Conservation (phyloP, 2,329 filamentous ascomycete species). For the Penicillium polonicum region DNA sequence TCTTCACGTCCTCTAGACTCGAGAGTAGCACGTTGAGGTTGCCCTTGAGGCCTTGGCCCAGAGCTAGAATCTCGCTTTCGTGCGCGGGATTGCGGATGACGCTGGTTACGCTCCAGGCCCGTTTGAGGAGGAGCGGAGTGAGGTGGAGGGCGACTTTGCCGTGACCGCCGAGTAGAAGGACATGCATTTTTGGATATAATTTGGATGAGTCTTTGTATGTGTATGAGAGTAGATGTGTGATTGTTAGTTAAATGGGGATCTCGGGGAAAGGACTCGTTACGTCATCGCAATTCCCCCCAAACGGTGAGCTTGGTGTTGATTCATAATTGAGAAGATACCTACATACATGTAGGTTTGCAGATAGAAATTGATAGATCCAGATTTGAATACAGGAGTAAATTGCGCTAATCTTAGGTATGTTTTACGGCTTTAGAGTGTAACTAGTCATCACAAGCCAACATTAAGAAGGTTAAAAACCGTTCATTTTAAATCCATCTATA, state of each 20-base stretch:
- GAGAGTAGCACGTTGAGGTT: constrained; percentile 68
- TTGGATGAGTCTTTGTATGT: background rate
- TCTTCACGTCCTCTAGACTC: constrained; percentile 70
- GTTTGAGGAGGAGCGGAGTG: constrained; percentile 71
- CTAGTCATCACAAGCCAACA: background rate
- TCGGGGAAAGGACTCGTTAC: background rate
- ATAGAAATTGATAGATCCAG: background rate
- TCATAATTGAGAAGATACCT: background rate
- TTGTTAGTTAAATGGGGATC: background rate
- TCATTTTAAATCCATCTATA: background rate
- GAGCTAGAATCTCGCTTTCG: constrained; percentile 60
- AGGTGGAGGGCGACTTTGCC: constrained; percentile 74
- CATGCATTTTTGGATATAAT: constrained; percentile 40
- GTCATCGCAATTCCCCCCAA: background rate
- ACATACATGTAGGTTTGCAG: background rate
- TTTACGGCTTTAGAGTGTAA: background rate
- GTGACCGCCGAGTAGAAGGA: constrained; percentile 77
- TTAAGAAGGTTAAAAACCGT: background rate
- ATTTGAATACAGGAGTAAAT: background rate
- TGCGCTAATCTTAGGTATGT: background rate
- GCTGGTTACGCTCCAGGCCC: constrained; percentile 74
- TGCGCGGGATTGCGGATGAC: constrained; percentile 74
- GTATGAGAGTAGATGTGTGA: background rate
- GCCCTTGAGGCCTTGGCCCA: constrained; percentile 58
- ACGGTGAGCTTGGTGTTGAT: background rate